Evolutionary conservation across 768 basidiomycete species (phyloP).

Genomic region (Leucosporidium creatinivorum): DNA sequence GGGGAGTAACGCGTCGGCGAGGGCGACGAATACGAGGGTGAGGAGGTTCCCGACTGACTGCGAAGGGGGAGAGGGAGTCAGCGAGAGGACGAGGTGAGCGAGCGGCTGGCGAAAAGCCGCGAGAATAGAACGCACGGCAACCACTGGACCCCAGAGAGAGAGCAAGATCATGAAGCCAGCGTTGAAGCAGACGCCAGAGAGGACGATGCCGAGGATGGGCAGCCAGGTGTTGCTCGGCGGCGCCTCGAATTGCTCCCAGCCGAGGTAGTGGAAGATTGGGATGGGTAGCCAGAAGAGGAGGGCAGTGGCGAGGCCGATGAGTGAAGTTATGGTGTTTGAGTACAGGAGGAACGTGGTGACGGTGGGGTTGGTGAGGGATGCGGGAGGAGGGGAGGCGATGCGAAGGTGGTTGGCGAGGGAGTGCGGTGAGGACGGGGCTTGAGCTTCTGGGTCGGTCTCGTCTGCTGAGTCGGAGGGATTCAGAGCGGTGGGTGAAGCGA

Average conservation of each 20-base stretch:
- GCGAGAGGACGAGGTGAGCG: conserved; percentile 66
- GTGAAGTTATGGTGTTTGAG: conserved; percentile 70
- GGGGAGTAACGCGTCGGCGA: conserved; percentile 70
- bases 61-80: neutral
- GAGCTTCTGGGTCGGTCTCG: conserved; percentile 3
- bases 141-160: conserved; percentile 27
- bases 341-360: conserved; percentile 75
- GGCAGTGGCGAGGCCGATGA: conserved; percentile 70
- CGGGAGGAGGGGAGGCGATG: neutral
- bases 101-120: conserved; percentile 43
- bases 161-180: conserved; percentile 33
- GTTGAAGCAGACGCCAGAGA: conserved; percentile 57
- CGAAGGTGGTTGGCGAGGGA: neutral
- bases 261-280: conserved; percentile 61
- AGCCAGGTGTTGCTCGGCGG: conserved; percentile 50
- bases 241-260: conserved; percentile 59
- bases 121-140: conserved; percentile 22
- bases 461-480: neutral
- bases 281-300: conserved; percentile 71
- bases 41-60: conserved; percentile 84
- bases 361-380: conserved; percentile 42
- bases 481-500: neutral
- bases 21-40: conserved; percentile 81
- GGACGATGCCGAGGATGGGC: conserved; percentile 61
- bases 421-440: neutral